Base-by-base conservation (phyloP, 2,329 filamentous ascomycete species). In the Fusarium sp. region DNA sequence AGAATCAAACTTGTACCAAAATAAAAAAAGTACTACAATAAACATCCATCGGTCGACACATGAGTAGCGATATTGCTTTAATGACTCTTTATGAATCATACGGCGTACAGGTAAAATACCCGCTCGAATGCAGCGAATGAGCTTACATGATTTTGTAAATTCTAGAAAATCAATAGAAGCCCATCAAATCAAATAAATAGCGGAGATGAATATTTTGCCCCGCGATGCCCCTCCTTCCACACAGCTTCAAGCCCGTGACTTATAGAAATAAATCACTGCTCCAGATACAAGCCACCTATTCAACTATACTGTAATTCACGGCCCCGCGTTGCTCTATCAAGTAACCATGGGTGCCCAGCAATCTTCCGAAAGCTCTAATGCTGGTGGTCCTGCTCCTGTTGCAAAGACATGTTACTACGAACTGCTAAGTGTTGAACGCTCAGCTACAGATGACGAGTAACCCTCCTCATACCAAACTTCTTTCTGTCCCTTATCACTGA, bases 371-470 rank as follows among this genome's bases (percentile, higher is more conserved):
- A 78, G 78, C 40, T 79, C 79, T 27, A 69, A 77, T 61, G 72
- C 76, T 47, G 81, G 83, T 11, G 74, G 73, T 53, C 74, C 73
- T 37, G 70, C 77, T 55, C 64, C 72, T 18, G 66, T 77, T 52
- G 91, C 80, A 52, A 94, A 93, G 81, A 92, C 88, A 37, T 93
- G 91, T 79, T 95, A 95, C 80, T 98, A 98, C 81, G 92, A 96
- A 74, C 85, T 98, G 37, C 87, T 98, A 7, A 90, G 86, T 8
- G 83, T 98, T 18, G 88, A 92, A 67, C 86, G 89, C 64, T 85
- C 87, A 66, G 94, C 94, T 34, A 90, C 90, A 8, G 92, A 94
- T 46, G 92, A 97, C 59, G 94, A 98, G 91, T 94, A 81, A 44
- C 14, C 29, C 20, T 25, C 20, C 77, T 87, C 34, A n/a, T 37